Evolutionary conservation across 768 basidiomycete species (phyloP), one percentile per base, ranked within the genome.

Genomic region (Amanita phalloides): DNA sequence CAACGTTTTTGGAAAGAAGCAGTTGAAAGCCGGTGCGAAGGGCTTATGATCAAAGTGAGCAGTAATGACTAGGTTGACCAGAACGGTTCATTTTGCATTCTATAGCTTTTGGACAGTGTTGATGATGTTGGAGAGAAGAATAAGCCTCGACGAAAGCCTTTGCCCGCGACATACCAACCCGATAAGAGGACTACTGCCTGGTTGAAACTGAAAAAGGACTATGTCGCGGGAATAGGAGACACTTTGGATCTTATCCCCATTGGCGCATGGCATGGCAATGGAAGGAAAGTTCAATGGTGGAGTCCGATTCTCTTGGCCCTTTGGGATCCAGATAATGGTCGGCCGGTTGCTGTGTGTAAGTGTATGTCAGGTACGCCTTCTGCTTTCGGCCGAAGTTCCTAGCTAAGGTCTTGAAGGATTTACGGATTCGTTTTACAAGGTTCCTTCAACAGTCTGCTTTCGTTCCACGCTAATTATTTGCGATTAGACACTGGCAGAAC

Each of bases 161-260:
- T 94, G 30, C 85, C 81, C 14, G 86, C 91, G 13, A 90, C 90
- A 9, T 96, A 96, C 66, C 90, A 94, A 75, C 84, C 72, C 66
- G 92, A 95, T 66, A 88, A 88, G 64, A 72, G 93, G 55, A 89
- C 86, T 17, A 82, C 76, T 25, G 84, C 87, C 2, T 95, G 93
- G 93, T 63, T 94, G 51, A 93, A 94, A 63, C 72, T 95, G 41
- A 96, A 96, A 68, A 92, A 90, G 61, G 93, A 95, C 63, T 96
- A 94, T 62, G 82, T 93, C 20, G 75, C 76, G 25, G 84, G 83
- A 2, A 65, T 90, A 35, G 84, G 84, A n/a, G 87, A 91, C 62
- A 78, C 79, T 56, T 76, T 81, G 26, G 86, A 86, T 61, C 66
- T 85, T 50, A 76, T 86, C 28, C 85, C 86, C 26, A 70, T 86